Conservation (phyloP, 192 early-diverging fungal genomes). For the Gigaspora rosea region DNA sequence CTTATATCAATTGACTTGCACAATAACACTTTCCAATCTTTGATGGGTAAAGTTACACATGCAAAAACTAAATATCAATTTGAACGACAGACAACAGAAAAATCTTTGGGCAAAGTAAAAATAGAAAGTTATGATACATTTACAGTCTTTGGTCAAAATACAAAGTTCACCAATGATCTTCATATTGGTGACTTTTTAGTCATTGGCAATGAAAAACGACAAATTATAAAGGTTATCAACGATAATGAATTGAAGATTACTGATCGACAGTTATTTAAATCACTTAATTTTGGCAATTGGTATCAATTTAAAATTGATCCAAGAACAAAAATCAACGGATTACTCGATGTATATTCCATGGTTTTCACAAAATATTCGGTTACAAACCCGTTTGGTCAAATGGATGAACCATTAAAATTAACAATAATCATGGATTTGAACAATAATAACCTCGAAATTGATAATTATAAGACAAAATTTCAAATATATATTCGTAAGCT, state of each 20-base stretch:
- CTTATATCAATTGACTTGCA: constrained; percentile 2
- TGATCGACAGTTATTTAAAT: not conserved
- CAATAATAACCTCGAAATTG: not conserved
- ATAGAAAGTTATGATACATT: not conserved
- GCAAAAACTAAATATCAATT: constrained; percentile 21
- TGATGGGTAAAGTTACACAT: constrained; percentile 15
- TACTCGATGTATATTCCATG: constrained; percentile 25
- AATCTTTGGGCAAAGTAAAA: constrained; percentile 13
- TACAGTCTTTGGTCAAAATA: constrained; percentile 18
- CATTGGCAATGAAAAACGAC: constrained; percentile 22
- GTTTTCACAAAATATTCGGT: constrained; percentile 28
- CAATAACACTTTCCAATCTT: not conserved
- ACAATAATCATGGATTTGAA: not conserved
- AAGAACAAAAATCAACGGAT: constrained; percentile 11
- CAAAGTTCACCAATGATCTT: constrained; percentile 9
- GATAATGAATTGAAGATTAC: constrained; percentile 22
- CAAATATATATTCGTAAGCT: not conserved
- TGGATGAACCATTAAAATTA: not conserved
- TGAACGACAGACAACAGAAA: not conserved
- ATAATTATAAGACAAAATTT: not conserved
- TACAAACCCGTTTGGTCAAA: not conserved
- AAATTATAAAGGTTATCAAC: constrained; percentile 6
- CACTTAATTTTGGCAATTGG: not conserved
- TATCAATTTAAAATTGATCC: not conserved
- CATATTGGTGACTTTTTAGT: constrained; percentile 26